A percentile compares a stretch with the other conserved stretches of the same genome.
Evolutionary conservation across 2,329 filamentous ascomycete species (phyloP).

Genomic region (Cryphonectria radicalis): DNA sequence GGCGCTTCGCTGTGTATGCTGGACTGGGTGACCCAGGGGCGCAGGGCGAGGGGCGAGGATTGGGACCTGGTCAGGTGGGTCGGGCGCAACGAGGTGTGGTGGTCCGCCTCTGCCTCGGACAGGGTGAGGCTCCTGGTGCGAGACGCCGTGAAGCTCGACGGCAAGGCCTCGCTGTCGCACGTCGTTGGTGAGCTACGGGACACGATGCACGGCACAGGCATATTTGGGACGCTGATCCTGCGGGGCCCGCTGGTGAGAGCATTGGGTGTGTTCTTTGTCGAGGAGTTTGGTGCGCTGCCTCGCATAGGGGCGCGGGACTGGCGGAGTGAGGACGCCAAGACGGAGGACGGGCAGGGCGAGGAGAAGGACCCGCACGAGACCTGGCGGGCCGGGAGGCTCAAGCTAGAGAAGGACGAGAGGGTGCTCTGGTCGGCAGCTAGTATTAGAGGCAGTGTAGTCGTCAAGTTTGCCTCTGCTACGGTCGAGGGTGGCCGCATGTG

Average conservation of each 20-base stretch:
- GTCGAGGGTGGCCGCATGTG: slow-evolving; percentile 82
- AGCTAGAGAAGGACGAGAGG: slow-evolving; percentile 60
- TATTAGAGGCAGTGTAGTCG: slow-evolving; percentile 81
- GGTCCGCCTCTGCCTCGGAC: slow-evolving; percentile 34
- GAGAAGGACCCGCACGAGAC: slow-evolving; percentile 48
- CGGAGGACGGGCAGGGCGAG: slow-evolving; percentile 41
- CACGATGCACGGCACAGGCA: slow-evolving; percentile 74
- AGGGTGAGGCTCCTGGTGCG: slow-evolving; percentile 72
- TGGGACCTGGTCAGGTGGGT: slow-evolving; percentile 84
- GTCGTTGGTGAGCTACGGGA: slow-evolving; percentile 48
- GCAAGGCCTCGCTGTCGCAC: slow-evolving; percentile 31
- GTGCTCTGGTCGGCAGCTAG: slow-evolving; percentile 83
- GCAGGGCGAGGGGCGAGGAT: slow-evolving; percentile 81
- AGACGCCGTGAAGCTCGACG: slow-evolving; percentile 79
- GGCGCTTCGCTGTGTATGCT: slow-evolving; percentile 74
- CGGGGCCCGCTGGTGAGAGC: slow-evolving; percentile 70
- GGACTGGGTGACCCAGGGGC: slow-evolving; percentile 93
- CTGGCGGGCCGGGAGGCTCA: slow-evolving; percentile 61
- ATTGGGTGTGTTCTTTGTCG: slow-evolving; percentile 74
- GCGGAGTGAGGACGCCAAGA: slow-evolving; percentile 55
- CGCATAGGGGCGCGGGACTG: slow-evolving; percentile 85
- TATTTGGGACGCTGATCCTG: slow-evolving; percentile 85
- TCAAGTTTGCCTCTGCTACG: slow-evolving; percentile 85
- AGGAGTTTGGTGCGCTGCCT: slow-evolving; percentile 77
- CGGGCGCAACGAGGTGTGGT: slow-evolving; percentile 88